Evolutionary conservation across 352 stramenopile species (phyloP), one percentile per base, ranked within the genome.

Genomic region (Globisporangium irregulare): DNA sequence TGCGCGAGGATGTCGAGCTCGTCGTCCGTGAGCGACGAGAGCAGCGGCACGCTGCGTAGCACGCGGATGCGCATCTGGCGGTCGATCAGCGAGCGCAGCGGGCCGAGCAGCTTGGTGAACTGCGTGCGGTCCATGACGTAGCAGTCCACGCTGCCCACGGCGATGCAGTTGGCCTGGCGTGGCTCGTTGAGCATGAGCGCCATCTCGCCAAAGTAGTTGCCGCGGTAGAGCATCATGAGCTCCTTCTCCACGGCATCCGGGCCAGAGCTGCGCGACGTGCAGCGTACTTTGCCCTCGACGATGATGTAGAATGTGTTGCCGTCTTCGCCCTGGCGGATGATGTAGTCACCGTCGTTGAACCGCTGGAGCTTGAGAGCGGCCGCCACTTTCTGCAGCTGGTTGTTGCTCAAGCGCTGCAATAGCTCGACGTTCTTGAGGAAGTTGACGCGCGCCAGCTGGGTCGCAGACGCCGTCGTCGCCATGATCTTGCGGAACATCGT

Each of bases 291-390:
- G 66, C 97, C 97, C 66, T 98, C 90, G 29, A 98, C 91, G 29
- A 99, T 95, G 74, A 99, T 98, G 84, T 98, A 99, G 75, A 99
- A 99, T 9, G 97, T 95, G 75, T 99, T 93, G 69, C 97, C 97
- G 64, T 95, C 84, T 3, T 98, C 92, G 36, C 97, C 97, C 75
- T 98, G 96, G 3, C 79, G 82, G 64, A 99, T 97, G 68, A 99
- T 98, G 67, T 89, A 87, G 54, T 98, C 90, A 7, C 93, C 95
- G 60, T 94, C 77, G 32, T 84, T 76, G 72, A 97, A 98, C 9
- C 77, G 73, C 71, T 97, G 81, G 6, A 92, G 70, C 74, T 97
- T 90, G 48, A 97, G 75, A 9, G 86, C 84, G 0, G 88, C 85
- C 12, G 92, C 90, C 46, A 98, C 82, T 29, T 90, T 93, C 66